These are phyloP conservation scores for Trypanosoma boissoni DNA, from an alignment of 208 protist species.

Conservation along the genomic window DNA sequence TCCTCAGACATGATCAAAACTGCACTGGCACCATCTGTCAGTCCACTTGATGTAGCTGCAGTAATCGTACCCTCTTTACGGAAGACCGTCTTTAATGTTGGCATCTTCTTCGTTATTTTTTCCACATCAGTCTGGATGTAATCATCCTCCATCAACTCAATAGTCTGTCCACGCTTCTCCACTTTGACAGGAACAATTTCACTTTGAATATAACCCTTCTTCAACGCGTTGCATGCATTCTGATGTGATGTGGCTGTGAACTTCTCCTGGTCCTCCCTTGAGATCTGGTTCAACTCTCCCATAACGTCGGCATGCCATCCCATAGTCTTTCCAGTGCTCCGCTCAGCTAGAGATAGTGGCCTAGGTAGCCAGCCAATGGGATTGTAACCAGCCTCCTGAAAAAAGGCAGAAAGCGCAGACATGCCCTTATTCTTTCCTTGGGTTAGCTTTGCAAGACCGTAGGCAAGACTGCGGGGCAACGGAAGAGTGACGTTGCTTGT, in stretches of 20 bases:
- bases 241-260: constrained; percentile 64
- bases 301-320: constrained; percentile 87
- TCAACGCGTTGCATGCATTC: constrained; percentile 57
- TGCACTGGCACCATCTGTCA: constrained; percentile 81
- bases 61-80: constrained; percentile 83
- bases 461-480: constrained; percentile 43
- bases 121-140: constrained; percentile 59
- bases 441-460: constrained; percentile 48
- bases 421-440: constrained; percentile 49
- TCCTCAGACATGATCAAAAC: constrained; percentile 87
- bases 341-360: constrained; percentile 49
- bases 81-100: constrained; percentile 68
- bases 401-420: constrained; percentile 34
- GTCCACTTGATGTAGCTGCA: constrained; percentile 64
- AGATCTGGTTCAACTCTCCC: constrained; percentile 70
- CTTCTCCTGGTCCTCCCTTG: constrained; percentile 63
- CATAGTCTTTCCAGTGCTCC: constrained; percentile 89
- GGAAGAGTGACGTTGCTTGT: constrained; percentile 70
- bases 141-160: constrained; percentile 54
- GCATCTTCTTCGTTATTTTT: constrained; percentile 63
- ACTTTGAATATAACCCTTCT: constrained; percentile 68
- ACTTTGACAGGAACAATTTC: constrained; percentile 64
- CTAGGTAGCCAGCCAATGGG: constrained; percentile 66
- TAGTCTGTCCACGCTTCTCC: constrained; percentile 36
- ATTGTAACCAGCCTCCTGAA: constrained; percentile 65